Evolutionary conservation across 1,139 yeast species (phyloP).

Genomic region (Hansenula sp.): DNA sequence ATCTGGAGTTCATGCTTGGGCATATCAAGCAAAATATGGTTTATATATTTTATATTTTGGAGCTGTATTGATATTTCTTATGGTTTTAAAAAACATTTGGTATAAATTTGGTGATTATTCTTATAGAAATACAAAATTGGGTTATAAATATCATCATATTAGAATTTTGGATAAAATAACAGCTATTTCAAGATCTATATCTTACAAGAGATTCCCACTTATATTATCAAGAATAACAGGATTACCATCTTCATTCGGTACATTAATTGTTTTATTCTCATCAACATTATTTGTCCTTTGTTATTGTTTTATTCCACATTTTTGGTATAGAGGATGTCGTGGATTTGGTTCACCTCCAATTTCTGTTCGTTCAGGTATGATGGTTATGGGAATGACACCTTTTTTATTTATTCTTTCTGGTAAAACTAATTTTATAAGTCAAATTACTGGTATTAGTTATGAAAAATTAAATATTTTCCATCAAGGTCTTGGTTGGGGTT

Average conservation of each 20-base stretch:
- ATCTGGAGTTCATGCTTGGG: conserved; percentile 34
- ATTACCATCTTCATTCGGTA: conserved; percentile 49
- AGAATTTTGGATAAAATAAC: conserved; percentile 16
- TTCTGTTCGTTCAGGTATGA: conserved; percentile 49
- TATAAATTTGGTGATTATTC: conserved; percentile 33
- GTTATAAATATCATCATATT: conserved; percentile 1
- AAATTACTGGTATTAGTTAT: conserved; percentile 51
- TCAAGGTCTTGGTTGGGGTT: conserved; percentile 37
- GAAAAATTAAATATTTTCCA: conserved; percentile 51
- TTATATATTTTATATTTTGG: conserved; percentile 43
- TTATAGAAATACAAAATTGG: conserved; percentile 20
- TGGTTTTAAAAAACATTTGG: conserved; percentile 35
- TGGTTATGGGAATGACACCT: conserved; percentile 51
- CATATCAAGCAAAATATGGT: conserved; percentile 36
- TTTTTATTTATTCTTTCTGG: conserved; percentile 49
- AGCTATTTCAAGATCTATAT: conserved; percentile 41
- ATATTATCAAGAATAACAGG: conserved; percentile 35
- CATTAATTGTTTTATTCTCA: conserved; percentile 35
- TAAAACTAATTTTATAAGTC: conserved; percentile 45
- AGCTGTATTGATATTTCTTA: conserved; percentile 32
- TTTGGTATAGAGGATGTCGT: conserved; percentile 50
- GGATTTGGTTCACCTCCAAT: conserved; percentile 68
- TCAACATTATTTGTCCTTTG: conserved; percentile 43
- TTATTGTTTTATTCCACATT: conserved; percentile 45
- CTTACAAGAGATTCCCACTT: conserved; percentile 45